Base-by-base conservation (phyloP, 1,284 basidiomycete species). In the Cutaneotrichosporon dermatis region DNA sequence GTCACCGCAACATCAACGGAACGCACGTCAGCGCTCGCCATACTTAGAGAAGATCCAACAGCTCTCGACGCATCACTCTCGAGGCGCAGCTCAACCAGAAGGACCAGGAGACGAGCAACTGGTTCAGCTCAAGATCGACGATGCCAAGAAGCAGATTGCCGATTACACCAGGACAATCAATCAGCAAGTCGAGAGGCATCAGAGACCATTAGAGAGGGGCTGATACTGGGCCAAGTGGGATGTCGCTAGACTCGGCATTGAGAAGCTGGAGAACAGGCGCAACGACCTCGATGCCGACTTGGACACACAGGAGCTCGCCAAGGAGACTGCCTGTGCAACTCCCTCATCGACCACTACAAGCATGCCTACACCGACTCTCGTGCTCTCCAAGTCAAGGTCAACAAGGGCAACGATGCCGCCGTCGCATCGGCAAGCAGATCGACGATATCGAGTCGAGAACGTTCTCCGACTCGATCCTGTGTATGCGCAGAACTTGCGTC, bases 31-130 rank as follows among this genome's bases (percentile, higher is more conserved):
- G 95, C 69, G 92, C 95, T 60, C 90, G 89, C 33, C 90, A 88
- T 98, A 96, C 71, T 89, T 97, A 39, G 89, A 93, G 76, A 90
- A 91, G 55, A 97, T 98, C 58, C 83, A 86, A 34, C 89, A 94
- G 43, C 58, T 55, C 39, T 43, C 41, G 64, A 63, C 69, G 69
- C 11, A 75, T 77, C 65, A 70, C 69, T 48, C 85, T 98, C 65
- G 93, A 95, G 75, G 85, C 84, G 40, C 90, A 89, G 77, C 81
- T 65, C 37, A 58, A 64, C 12, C 60, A 55, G 13, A 58, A 58
- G 40, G 72, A 72, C 37, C 70, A 67, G 12, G 72, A 74, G 46
- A 58, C 75, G 55, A 71, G 74, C 55, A 70, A 36, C 72, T 70
- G 4, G 65, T 65, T 4, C 82, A 80, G 67, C 82, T 86, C 67